Evolutionary conservation across 805 yeast species (phyloP).

Genomic region (Saccharomycopsis synnaedendra): DNA sequence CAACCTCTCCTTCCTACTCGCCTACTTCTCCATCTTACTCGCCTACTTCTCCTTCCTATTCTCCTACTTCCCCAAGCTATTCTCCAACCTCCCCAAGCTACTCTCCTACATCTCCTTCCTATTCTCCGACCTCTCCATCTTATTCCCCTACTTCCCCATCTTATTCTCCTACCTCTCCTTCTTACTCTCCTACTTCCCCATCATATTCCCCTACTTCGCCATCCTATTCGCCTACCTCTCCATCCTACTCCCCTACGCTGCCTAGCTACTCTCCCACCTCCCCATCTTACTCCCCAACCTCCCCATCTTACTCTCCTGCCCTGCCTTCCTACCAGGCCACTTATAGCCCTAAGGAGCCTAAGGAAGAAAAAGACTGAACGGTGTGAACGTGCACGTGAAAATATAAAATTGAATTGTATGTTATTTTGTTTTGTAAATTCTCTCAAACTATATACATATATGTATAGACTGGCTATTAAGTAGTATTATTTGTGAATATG

Average conservation of each 20-base stretch:
- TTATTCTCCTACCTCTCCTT: slow-evolving; percentile 63
- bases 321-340: slow-evolving; percentile 31
- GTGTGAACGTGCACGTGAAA: too few species aligned
- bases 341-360: slow-evolving; percentile 40
- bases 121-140: slow-evolving; percentile 56
- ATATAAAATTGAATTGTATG: too few species aligned
- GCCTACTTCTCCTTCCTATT: slow-evolving; percentile 61
- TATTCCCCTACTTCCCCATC: slow-evolving; percentile 75
- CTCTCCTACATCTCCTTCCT: slow-evolving; percentile 47
- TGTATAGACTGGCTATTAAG: too few species aligned
- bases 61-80: slow-evolving; percentile 72
- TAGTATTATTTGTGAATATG: too few species aligned
- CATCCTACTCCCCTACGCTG: slow-evolving; percentile 53
- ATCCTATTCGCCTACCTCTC: slow-evolving; percentile 53
- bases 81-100: slow-evolving; percentile 64
- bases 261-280: slow-evolving; percentile 54
- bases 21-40: slow-evolving; percentile 63
- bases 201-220: slow-evolving; percentile 38
- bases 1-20: slow-evolving; percentile 63
- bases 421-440: too few species aligned
- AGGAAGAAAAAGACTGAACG: background rate
- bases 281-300: slow-evolving; percentile 38
- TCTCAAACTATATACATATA: too few species aligned
- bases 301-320: slow-evolving; percentile 35
- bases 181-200: slow-evolving; percentile 73